phyloP scores from a whole-genome alignment of 768 basidiomycete species.

The Amanita molliuscula region DNA sequence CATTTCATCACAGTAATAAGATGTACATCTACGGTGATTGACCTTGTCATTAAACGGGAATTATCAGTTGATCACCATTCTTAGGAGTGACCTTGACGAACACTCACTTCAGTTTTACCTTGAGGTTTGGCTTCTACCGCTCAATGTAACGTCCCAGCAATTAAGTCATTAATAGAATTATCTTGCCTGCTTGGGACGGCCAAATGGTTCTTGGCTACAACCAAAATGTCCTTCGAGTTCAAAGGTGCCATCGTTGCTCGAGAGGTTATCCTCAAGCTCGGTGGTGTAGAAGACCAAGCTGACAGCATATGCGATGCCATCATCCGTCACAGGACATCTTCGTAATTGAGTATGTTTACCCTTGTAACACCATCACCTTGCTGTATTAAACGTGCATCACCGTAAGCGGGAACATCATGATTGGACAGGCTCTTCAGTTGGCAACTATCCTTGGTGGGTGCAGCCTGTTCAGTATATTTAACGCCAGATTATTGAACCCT shows the following conservation, averaged over 20 bases:
- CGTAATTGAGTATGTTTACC: constrained; percentile 27
- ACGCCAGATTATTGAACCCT: background rate
- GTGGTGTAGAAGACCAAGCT: constrained; percentile 37
- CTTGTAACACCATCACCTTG: background rate
- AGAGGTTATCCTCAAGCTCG: constrained; percentile 31
- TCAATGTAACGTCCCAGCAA: background rate
- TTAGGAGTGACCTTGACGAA: constrained; percentile 36
- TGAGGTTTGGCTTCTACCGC: constrained; percentile 11
- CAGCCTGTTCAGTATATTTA: background rate
- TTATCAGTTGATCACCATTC: background rate
- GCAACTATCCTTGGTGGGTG: constrained; percentile 35
- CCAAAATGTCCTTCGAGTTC: constrained; percentile 49
- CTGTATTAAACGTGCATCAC: background rate
- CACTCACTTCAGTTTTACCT: constrained; percentile 35
- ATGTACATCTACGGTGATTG: constrained; percentile 39
- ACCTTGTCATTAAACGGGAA: background rate
- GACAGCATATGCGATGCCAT: constrained; percentile 43
- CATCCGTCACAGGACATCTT: constrained; percentile 36
- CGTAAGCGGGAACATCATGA: constrained; percentile 36
- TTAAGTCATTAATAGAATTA: constrained; percentile 24
- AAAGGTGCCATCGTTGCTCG: constrained; percentile 43
- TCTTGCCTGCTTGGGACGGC: constrained; percentile 40
- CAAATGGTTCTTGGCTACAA: constrained; percentile 34
- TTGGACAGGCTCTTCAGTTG: constrained; percentile 39
- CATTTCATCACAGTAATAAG: constrained; percentile 39